Evolutionary conservation across 441 rosid species (phyloP).

Genomic region (Syzygium malaccense): DNA sequence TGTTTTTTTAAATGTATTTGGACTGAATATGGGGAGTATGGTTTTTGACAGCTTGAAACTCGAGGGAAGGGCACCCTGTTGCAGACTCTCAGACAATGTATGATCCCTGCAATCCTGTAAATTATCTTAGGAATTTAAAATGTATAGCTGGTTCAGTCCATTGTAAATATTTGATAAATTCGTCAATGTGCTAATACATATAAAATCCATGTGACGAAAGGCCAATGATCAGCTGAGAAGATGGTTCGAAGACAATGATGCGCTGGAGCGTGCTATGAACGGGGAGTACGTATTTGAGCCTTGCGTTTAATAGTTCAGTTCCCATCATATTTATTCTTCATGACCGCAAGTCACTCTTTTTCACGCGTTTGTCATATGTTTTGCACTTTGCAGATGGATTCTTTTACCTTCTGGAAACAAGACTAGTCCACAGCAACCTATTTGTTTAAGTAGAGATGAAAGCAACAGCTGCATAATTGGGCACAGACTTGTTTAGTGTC

Average conservation of each 20-base stretch:
- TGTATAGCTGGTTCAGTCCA: neutral
- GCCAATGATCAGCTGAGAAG: conserved; percentile 58
- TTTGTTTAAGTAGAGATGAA: conserved; percentile 52
- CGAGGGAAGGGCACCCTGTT: conserved; percentile 65
- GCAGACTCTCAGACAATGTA: conserved; percentile 87
- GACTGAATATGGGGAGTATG: neutral
- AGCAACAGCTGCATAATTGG: conserved; percentile 53
- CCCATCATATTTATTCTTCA: neutral
- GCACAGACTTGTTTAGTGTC: conserved; percentile 20
- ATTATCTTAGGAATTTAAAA: neutral
- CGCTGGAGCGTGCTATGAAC: conserved; percentile 62
- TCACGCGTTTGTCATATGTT: neutral
- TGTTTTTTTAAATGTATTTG: neutral
- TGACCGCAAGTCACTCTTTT: neutral
- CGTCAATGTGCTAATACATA: conserved; percentile 4
- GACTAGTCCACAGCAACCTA: conserved; percentile 35
- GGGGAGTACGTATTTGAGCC: conserved; percentile 52
- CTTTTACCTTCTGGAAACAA: conserved; percentile 48
- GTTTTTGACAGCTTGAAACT: conserved; percentile 53
- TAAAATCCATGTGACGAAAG: conserved; percentile 18
- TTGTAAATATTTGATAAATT: neutral
- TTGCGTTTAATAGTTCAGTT: neutral
- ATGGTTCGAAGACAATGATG: conserved; percentile 82
- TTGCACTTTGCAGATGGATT: conserved; percentile 47
- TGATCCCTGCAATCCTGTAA: neutral